Conservation (phyloP, 331 rosid species). For the Spiraea crenata region DNA sequence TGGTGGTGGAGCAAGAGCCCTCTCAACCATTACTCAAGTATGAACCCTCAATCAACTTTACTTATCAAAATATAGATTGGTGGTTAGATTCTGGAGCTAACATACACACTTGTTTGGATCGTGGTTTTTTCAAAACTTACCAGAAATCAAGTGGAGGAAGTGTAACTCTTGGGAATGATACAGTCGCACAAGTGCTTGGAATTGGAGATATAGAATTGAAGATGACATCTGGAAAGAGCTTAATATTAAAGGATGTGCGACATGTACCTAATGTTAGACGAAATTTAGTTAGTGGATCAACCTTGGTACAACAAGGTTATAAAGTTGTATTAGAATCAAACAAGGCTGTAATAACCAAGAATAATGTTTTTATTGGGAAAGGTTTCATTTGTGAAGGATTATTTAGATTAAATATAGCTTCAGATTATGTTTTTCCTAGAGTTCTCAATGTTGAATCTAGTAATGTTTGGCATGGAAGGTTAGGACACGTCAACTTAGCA, state of each 20-base stretch:
- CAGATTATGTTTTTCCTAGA: not conserved
- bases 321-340: not conserved
- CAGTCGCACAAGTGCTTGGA: not conserved
- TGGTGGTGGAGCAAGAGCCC: not conserved
- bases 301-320: not conserved
- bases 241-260: not conserved
- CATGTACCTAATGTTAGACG: not conserved
- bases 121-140: not conserved
- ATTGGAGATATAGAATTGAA: not conserved
- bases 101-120: not conserved
- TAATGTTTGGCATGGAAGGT: not conserved
- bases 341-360: not conserved
- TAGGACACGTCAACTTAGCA: not conserved
- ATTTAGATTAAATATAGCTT: not conserved
- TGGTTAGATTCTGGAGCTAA: conserved; percentile 5
- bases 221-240: not conserved
- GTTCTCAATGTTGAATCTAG: conserved; percentile 1
- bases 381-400: not conserved
- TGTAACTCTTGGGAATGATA: not conserved
- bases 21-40: not conserved
- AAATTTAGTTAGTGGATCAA: not conserved
- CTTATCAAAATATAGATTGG: not conserved
- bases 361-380: conserved; percentile 4
- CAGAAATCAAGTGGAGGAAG: not conserved
- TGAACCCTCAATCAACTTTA: not conserved